Evolutionary conservation across 768 basidiomycete species (phyloP).

Genomic region (Pilatotrama ljubarskyi): DNA sequence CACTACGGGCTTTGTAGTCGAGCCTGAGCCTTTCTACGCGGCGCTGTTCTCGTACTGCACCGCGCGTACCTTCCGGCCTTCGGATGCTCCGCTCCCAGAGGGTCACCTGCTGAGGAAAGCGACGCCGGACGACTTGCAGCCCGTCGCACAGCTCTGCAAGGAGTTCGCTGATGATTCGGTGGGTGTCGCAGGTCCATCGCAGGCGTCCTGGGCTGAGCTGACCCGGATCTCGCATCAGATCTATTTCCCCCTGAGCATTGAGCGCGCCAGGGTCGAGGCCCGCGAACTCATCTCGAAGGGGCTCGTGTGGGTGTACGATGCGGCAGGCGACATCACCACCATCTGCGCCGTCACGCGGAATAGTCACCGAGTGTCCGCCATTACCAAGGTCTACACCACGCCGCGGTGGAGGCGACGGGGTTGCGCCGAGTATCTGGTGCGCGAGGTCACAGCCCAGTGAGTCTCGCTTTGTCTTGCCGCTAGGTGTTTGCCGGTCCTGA

Average conservation of each 20-base stretch:
- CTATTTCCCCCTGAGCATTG: conserved; percentile 44
- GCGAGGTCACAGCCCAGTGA: conserved; percentile 45
- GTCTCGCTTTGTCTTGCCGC: conserved; percentile 19
- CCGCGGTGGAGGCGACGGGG: conserved; percentile 45
- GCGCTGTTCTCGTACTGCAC: conserved; percentile 50
- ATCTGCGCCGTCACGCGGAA: conserved; percentile 61
- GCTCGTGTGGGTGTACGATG: conserved; percentile 56
- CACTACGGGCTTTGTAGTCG: conserved; percentile 39
- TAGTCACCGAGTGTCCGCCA: conserved; percentile 48
- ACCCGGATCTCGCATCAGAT: conserved; percentile 34
- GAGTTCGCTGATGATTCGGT: conserved; percentile 56
- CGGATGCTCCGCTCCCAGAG: conserved; percentile 29
- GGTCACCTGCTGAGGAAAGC: conserved; percentile 44
- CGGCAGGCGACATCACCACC: conserved; percentile 41
- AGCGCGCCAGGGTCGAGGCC: conserved; percentile 45
- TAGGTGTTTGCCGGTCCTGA: conserved; percentile 8
- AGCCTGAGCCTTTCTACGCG: conserved; percentile 49
- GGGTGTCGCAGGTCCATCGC: conserved; percentile 23
- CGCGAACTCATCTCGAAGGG: conserved; percentile 46
- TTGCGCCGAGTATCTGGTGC: conserved; percentile 53
- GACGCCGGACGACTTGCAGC: conserved; percentile 36
- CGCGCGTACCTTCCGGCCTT: conserved; percentile 35
- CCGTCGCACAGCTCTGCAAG: conserved; percentile 46
- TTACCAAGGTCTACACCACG: conserved; percentile 60
- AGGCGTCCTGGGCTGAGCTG: neutral